Conservation (phyloP, 2,329 filamentous ascomycete species). For the Beauveria sp. region DNA sequence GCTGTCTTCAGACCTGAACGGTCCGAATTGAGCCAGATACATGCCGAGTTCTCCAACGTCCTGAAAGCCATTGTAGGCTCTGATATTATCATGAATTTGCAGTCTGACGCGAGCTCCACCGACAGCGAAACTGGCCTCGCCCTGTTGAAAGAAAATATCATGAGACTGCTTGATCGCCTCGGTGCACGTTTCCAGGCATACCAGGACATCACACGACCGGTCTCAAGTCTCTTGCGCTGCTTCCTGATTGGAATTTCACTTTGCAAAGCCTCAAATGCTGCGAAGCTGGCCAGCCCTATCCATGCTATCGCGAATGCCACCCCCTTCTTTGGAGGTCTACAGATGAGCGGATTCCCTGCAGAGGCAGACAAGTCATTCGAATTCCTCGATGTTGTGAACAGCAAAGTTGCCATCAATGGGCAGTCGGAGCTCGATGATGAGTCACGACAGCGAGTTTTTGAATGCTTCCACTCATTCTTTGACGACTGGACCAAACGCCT, state of each 20-base stretch:
- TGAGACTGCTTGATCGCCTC: conserved; percentile 63
- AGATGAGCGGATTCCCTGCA: background rate
- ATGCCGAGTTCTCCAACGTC: conserved; percentile 76
- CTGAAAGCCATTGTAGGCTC: conserved; percentile 54
- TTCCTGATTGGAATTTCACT: conserved; percentile 69
- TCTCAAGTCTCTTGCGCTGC: conserved; percentile 71
- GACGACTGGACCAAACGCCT: conserved; percentile 73
- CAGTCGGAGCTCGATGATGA: conserved; percentile 30
- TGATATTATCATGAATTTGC: conserved; percentile 31
- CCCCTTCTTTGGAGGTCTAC: conserved; percentile 48
- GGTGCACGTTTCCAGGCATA: conserved; percentile 66
- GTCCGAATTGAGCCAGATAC: conserved; percentile 63
- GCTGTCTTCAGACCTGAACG: conserved; percentile 63
- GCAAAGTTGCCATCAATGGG: conserved; percentile 40
- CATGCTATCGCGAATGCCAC: conserved; percentile 35
- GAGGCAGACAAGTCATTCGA: conserved; percentile 31
- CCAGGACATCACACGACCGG: conserved; percentile 73
- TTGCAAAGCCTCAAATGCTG: conserved; percentile 37
- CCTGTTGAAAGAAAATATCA: conserved; percentile 49
- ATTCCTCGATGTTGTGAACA: conserved; percentile 40
- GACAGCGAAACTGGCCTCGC: conserved; percentile 32
- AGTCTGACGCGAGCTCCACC: conserved; percentile 16
- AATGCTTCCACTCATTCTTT: conserved; percentile 66
- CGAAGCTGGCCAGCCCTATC: conserved; percentile 27
- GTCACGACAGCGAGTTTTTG: conserved; percentile 50